Conservation (phyloP, 768 basidiomycete genomes). For the Leucocoprinus sp. region DNA sequence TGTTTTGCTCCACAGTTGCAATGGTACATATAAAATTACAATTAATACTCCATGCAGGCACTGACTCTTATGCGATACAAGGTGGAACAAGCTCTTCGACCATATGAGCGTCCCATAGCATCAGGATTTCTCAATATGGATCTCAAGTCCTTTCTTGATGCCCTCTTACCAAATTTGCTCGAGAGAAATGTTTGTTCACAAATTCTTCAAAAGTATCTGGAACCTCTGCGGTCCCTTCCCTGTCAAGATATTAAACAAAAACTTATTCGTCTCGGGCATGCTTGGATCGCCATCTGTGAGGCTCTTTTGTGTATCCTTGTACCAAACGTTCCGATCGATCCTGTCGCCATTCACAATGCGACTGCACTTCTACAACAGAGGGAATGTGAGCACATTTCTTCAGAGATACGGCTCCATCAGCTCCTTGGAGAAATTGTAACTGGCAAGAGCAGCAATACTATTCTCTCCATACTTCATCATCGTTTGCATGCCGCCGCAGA, state of each 20-base stretch:
- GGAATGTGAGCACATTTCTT: constrained; percentile 30
- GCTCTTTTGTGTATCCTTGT: constrained; percentile 66
- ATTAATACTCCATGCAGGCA: background rate
- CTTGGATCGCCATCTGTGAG: constrained; percentile 55
- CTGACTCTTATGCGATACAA: background rate
- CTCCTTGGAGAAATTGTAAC: constrained; percentile 45
- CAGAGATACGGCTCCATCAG: constrained; percentile 46
- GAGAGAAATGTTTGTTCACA: background rate
- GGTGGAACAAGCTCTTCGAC: background rate
- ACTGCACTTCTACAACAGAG: constrained; percentile 34
- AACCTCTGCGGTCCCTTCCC: background rate
- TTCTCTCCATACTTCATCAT: constrained; percentile 37
- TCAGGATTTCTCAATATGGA: background rate
- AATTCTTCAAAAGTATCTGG: background rate
- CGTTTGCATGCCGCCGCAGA: constrained; percentile 22
- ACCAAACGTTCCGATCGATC: constrained; percentile 83
- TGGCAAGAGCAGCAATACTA: constrained; percentile 46
- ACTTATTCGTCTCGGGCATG: constrained; percentile 17
- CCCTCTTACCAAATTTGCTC: background rate
- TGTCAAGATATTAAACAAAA: constrained; percentile 1
- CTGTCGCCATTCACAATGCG: constrained; percentile 55
- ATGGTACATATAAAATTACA: background rate
- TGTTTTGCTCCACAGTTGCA: background rate
- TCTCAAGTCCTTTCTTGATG: background rate
- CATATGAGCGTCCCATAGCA: background rate